Evolutionary conservation across 805 yeast genomes (phyloP), one percentile per base, ranked within the genome.

Genomic region (Candida succiphila): DNA sequence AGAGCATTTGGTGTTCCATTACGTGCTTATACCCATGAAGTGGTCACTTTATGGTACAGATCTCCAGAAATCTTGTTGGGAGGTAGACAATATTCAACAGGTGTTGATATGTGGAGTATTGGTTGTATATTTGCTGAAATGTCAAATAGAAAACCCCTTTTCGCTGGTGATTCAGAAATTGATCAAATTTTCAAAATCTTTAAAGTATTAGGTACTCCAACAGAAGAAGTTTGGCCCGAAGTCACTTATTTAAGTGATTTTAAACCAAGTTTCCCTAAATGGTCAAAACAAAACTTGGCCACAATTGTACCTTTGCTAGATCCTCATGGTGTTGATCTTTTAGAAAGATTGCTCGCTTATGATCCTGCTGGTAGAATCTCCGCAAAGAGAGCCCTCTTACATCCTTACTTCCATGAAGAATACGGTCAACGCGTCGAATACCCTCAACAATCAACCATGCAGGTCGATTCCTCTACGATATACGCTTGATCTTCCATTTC

Each of bases 81-180:
- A 12, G 96, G 96, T 3, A 84, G 94, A 45, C 96, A 92, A 51
- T 92, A 92, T 58, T 85, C 96, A 24, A 92, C 97, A 0, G 96
- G 97, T 15, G 96, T 92, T 33, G 98, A 92, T 56, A 87, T 92
- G 82, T 92, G 98, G 98, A 85, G 96, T 9, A 83, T 89, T 40
- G 98, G 98, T 13, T 88, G 96, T 54, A 92, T 92, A 31, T 83
- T 92, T 56, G 98, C 96, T 6, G 98, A 92, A 56, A 88, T 92
- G 97, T 86, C 88, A 37, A 85, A 87, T 48, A 77, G 98, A 36
- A 85, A 85, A 55, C 96, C 98, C 7, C 58, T 92, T 34, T 89
- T 92, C 61, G 95, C 97, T 0, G 98, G 98, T 5, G 96, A 92
- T 55, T 86, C 95, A 9, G 98, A 92, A 56, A 94, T 92, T 51